These are phyloP conservation scores for Cyclotella distinguenda DNA, from an alignment of 108 stramenopile genomes.

Conservation along the genomic window DNA sequence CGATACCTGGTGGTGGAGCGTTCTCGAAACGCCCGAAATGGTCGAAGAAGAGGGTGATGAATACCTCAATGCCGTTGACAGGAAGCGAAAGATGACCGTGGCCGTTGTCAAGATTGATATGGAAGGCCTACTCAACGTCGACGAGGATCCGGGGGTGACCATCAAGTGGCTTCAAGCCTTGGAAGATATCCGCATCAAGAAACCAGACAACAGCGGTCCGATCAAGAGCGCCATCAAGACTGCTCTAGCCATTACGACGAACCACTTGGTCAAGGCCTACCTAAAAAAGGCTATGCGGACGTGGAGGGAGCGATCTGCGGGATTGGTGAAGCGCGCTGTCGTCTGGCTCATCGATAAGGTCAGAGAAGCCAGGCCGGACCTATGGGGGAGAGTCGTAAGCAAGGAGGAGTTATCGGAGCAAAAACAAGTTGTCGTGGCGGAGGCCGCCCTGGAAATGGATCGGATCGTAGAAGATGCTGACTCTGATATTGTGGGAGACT, in stretches of 20 bases:
- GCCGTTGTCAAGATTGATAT: constrained; percentile 82
- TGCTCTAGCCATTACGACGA: constrained; percentile 61
- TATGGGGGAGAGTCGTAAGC: constrained; percentile 46
- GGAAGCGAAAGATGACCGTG: constrained; percentile 34
- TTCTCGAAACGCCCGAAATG: constrained; percentile 75
- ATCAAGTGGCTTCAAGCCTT: constrained; percentile 73
- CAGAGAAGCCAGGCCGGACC: constrained; percentile 77
- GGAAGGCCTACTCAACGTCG: constrained; percentile 66
- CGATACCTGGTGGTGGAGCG: constrained; percentile 91
- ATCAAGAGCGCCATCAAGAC: constrained; percentile 59
- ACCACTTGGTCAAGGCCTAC: constrained; percentile 69
- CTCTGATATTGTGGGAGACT: constrained; percentile 58
- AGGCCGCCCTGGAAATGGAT: constrained; percentile 72
- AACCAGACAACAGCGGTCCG: constrained; percentile 44
- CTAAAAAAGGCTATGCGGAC: constrained; percentile 71
- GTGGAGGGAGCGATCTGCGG: constrained; percentile 60
- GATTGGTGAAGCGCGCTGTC: constrained; percentile 70
- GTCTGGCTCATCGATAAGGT: constrained; percentile 74
- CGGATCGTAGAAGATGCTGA: constrained; percentile 56
- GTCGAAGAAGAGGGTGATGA: constrained; percentile 57
- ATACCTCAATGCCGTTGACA: constrained; percentile 48
- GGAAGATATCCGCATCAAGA: constrained; percentile 59
- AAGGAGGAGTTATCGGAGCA: constrained; percentile 47
- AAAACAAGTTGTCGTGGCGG: constrained; percentile 67
- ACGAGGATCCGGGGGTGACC: constrained; percentile 79